phyloP scores from a whole-genome alignment of 768 basidiomycete genomes.

The Mycena metata region DNA sequence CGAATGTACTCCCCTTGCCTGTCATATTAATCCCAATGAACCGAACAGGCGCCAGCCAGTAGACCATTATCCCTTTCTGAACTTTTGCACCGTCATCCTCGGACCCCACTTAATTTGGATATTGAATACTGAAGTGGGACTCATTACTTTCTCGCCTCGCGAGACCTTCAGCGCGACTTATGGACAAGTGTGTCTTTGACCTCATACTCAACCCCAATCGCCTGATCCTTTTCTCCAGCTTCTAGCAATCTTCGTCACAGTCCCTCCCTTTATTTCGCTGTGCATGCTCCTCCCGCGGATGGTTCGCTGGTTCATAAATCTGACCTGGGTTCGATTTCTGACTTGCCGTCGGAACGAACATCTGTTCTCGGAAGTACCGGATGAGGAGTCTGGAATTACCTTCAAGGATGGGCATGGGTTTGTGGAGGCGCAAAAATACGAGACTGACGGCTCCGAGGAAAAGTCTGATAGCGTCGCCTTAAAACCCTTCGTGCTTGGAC shows the following conservation, averaged over 20 bases:
- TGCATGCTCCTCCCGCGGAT: constrained; percentile 9
- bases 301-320: constrained; percentile 27
- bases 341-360: not conserved
- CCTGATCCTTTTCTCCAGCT: constrained; percentile 11
- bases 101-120: constrained; percentile 30
- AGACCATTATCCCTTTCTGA: constrained; percentile 32
- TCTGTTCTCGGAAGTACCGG: not conserved
- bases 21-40: no score
- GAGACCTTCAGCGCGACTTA: constrained; percentile 25
- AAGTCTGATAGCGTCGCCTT: no score
- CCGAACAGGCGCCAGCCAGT: constrained; percentile 25
- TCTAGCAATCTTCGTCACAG: constrained; percentile 34
- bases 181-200: constrained; percentile 12
- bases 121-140: constrained; percentile 25
- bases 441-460: not conserved
- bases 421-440: no score
- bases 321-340: constrained; percentile 28
- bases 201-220: not conserved
- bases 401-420: not conserved
- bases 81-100: constrained; percentile 26
- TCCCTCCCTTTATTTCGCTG: constrained; percentile 27
- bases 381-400: not conserved
- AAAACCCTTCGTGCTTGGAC: no score
- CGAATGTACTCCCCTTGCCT: not conserved
- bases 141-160: not conserved